A percentile compares a stretch with the other conserved stretches of the same genome.
Conservation (phyloP, 768 basidiomycete genomes). For the Tephrocybe sp. region DNA sequence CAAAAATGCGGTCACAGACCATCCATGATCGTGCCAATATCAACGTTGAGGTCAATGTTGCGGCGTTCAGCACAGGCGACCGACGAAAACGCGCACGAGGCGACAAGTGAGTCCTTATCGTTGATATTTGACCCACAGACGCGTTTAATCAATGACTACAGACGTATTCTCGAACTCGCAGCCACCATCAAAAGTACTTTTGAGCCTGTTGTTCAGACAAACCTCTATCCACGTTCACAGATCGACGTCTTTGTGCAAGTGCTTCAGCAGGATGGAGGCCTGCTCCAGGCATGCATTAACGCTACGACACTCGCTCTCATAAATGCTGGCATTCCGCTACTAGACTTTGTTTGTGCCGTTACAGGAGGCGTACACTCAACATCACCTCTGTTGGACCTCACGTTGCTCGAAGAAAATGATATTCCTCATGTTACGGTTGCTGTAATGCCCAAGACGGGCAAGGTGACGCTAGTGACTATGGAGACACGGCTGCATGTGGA, state of each 20-base stretch:
- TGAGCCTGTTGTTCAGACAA: slow-evolving; percentile 89
- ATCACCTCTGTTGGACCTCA: slow-evolving; percentile 83
- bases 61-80: slow-evolving; percentile 84
- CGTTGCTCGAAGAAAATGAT: slow-evolving; percentile 86
- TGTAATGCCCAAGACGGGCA: slow-evolving; percentile 81
- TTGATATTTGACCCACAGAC: not conserved
- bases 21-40: slow-evolving; percentile 86
- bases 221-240: slow-evolving; percentile 89
- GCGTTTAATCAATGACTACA: slow-evolving; percentile 25
- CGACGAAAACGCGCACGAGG: slow-evolving; percentile 71
- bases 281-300: slow-evolving; percentile 91
- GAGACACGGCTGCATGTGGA: slow-evolving; percentile 94
- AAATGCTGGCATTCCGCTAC: slow-evolving; percentile 85
- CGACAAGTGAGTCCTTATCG: slow-evolving; percentile 73
- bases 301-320: slow-evolving; percentile 91
- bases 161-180: slow-evolving; percentile 85
- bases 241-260: slow-evolving; percentile 95
- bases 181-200: slow-evolving; percentile 91
- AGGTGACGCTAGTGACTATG: slow-evolving; percentile 86
- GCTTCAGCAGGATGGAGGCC: slow-evolving; percentile 89
- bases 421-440: slow-evolving; percentile 88
- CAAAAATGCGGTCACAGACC: slow-evolving; percentile 73
- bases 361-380: slow-evolving; percentile 85
- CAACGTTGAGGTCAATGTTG: slow-evolving; percentile 85
- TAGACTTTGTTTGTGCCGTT: slow-evolving; percentile 89